Evolutionary conservation across 352 stramenopile species (phyloP).

Genomic region (Globisporangium canariense): DNA sequence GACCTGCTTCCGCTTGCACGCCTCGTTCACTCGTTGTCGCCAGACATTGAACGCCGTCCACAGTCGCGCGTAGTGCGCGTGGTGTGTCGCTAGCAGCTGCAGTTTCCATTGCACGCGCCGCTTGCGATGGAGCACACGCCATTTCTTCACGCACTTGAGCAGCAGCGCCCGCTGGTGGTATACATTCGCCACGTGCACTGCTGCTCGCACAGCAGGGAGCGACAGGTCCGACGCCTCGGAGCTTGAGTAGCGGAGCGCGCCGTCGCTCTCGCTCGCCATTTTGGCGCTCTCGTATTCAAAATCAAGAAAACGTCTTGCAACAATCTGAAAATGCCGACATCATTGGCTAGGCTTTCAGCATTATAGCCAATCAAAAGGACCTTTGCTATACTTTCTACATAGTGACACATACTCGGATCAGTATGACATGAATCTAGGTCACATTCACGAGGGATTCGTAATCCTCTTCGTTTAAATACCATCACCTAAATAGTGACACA

Average conservation of each 20-base stretch:
- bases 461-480: not conserved
- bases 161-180: not conserved
- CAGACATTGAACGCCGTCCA: constrained; percentile 11
- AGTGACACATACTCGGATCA: not conserved
- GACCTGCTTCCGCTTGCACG: constrained; percentile 11
- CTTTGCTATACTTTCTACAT: not conserved
- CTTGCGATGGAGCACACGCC: not conserved
- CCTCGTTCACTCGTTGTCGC: not conserved
- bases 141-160: not conserved
- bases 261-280: not conserved
- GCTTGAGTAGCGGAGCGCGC: not conserved
- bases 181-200: not conserved
- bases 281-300: not conserved
- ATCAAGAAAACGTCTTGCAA: too few species aligned
- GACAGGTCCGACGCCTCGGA: not conserved
- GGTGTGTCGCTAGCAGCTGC: constrained; percentile 14
- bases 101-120: constrained; percentile 11
- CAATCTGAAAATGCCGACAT: not conserved
- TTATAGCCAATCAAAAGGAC: not conserved
- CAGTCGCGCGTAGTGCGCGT: constrained; percentile 14
- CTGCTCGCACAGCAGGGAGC: not conserved
- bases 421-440: not conserved
- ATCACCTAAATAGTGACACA: too few species aligned
- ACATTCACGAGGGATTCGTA: not conserved
- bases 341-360: not conserved